Evolutionary conservation across 2,329 filamentous ascomycete species (phyloP).

Genomic region (Amauroascus niger): DNA sequence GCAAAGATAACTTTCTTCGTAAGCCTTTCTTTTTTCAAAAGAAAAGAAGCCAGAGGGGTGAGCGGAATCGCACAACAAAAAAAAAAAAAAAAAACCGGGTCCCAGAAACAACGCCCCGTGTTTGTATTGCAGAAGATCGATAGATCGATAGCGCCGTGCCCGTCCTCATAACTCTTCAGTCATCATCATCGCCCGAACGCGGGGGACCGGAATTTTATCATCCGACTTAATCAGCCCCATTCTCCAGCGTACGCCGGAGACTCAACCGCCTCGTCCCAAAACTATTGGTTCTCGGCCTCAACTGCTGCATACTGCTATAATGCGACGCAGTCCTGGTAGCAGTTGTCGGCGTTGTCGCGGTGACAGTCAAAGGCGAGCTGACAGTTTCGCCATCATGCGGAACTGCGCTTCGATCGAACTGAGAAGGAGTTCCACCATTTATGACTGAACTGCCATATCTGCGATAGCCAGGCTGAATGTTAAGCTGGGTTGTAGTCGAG

Average conservation of each 20-base stretch:
- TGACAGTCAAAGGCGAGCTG: slow-evolving; percentile 3
- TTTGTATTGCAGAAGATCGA: no score
- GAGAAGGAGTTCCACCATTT: slow-evolving; percentile 6
- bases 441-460: slow-evolving; percentile 23
- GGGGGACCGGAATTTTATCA: no score
- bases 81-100: no score
- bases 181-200: no score
- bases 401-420: not conserved
- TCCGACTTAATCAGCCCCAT: not conserved
- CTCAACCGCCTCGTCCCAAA: slow-evolving; percentile 29
- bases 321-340: slow-evolving; percentile 23
- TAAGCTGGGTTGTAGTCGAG: slow-evolving; percentile 30
- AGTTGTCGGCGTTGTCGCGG: not conserved
- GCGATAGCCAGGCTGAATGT: slow-evolving; percentile 36
- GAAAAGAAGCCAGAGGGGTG: not conserved
- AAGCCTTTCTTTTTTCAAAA: no score
- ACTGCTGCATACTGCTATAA: slow-evolving; percentile 32
- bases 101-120: no score
- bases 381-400: slow-evolving; percentile 1
- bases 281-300: slow-evolving; percentile 31
- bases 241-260: slow-evolving; percentile 14
- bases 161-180: not conserved
- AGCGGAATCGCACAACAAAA: no score
- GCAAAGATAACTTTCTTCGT: no score
- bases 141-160: no score